Evolutionary conservation across 2,329 filamentous ascomycete species (phyloP).

Genomic region (Trichoderma harzianum): DNA sequence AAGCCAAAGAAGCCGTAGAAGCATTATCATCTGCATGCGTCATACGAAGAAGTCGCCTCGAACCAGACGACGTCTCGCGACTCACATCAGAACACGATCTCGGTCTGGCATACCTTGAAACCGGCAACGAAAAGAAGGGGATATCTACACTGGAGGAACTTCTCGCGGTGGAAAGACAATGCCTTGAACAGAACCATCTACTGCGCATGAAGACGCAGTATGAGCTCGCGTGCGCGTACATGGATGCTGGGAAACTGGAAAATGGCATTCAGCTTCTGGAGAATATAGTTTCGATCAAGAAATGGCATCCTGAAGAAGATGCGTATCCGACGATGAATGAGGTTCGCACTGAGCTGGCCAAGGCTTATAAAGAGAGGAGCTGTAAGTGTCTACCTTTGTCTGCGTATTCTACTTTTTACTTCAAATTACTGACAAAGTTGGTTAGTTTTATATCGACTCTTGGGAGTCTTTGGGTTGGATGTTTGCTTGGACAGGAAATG

Average conservation of each 20-base stretch:
- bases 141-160: conserved; percentile 9
- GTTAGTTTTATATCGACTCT: neutral
- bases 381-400: neutral
- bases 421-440: neutral
- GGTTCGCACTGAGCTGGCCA: neutral
- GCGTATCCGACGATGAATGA: neutral
- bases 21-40: neutral
- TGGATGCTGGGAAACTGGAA: neutral
- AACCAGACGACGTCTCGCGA: neutral
- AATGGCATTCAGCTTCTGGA: conserved; percentile 7
- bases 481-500: neutral
- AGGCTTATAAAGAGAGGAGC: neutral
- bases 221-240: conserved; percentile 11
- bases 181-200: neutral
- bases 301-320: neutral
- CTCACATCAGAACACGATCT: conserved; percentile 9
- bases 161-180: neutral
- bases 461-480: neutral
- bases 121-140: neutral
- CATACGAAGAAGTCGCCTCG: neutral
- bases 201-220: conserved; percentile 15
- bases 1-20: neutral
- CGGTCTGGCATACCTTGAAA: neutral
- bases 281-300: neutral
- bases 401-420: no score